Percentiles rank a stretch among this genome's conserved stretches.
phyloP scores from a whole-genome alignment of 371 early-diverging fungal genomes.

The Mucor velutinosus region DNA sequence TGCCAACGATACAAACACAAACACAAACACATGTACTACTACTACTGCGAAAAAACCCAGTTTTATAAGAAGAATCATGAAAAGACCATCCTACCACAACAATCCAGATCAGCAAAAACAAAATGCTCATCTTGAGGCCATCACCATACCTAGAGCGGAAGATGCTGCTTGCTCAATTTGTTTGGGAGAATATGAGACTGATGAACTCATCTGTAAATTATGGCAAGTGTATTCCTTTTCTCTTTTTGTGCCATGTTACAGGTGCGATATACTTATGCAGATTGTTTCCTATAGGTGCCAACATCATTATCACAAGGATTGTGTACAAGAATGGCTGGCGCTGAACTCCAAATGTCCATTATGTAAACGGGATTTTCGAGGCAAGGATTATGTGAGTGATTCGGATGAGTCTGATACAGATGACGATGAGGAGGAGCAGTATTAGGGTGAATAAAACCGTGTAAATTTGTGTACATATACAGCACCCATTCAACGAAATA shows the following conservation, averaged over 20 bases:
- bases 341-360: constrained; percentile 39
- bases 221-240: constrained; percentile 28
- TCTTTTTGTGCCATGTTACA: neutral
- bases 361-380: constrained; percentile 37
- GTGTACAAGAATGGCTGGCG: constrained; percentile 37
- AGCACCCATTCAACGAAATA: neutral
- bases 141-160: constrained; percentile 32
- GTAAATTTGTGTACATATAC: neutral
- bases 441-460: constrained; percentile 5
- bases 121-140: constrained; percentile 6
- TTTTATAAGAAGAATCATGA: constrained; percentile 7
- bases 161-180: constrained; percentile 67
- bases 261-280: neutral
- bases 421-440: constrained; percentile 13
- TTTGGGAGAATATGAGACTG: constrained; percentile 62
- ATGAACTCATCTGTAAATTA: constrained; percentile 59
- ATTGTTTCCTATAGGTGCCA: constrained; percentile 27
- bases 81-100: neutral
- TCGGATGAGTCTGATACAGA: neutral
- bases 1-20: neutral
- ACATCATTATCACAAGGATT: constrained; percentile 37
- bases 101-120: neutral
- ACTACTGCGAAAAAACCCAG: neutral
- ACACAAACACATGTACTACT: neutral
- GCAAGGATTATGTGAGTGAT: constrained; percentile 23